Evolutionary conservation across 2,329 filamentous ascomycete species (phyloP).

Genomic region (Monilinia fructigena): DNA sequence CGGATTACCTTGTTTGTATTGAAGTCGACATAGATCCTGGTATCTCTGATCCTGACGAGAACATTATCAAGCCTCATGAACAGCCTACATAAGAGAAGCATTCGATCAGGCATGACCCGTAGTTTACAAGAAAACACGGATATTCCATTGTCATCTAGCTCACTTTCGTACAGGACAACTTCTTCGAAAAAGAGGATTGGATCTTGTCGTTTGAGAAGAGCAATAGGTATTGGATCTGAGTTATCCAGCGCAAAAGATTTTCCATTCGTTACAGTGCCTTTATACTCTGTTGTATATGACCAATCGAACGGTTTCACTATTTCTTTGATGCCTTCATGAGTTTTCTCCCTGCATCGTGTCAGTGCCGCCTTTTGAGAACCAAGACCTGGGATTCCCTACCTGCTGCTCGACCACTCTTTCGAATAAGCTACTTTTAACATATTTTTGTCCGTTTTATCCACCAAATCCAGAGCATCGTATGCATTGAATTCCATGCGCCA

Average conservation of each 20-base stretch:
- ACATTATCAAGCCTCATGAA: slow-evolving; percentile 95
- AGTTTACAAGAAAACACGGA: slow-evolving; percentile 87
- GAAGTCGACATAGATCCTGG: slow-evolving; percentile 89
- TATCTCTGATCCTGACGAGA: slow-evolving; percentile 82
- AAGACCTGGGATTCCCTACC: slow-evolving; percentile 22
- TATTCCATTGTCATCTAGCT: slow-evolving; percentile 96
- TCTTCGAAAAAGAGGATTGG: slow-evolving; percentile 97
- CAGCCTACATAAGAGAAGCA: slow-evolving; percentile 80
- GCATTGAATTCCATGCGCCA: slow-evolving; percentile 84
- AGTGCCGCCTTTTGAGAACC: slow-evolving; percentile 18
- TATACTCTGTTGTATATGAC: slow-evolving; percentile 91
- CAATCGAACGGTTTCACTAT: slow-evolving; percentile 96
- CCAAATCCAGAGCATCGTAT: slow-evolving; percentile 80
- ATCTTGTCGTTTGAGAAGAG: slow-evolving; percentile 82
- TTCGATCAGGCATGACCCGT: slow-evolving; percentile 83
- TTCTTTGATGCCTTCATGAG: slow-evolving; percentile 83
- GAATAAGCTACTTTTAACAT: slow-evolving; percentile 96
- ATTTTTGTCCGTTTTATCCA: slow-evolving; percentile 87
- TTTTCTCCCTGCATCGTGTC: slow-evolving; percentile 62
- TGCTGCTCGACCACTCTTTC: slow-evolving; percentile 68
- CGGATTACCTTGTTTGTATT: slow-evolving; percentile 73
- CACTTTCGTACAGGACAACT: slow-evolving; percentile 93
- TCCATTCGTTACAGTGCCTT: slow-evolving; percentile 59
- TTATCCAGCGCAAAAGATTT: slow-evolving; percentile 33
- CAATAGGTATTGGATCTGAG: slow-evolving; percentile 67